Conservation (phyloP, 495 filamentous ascomycete species). For the Neurospora sp. region DNA sequence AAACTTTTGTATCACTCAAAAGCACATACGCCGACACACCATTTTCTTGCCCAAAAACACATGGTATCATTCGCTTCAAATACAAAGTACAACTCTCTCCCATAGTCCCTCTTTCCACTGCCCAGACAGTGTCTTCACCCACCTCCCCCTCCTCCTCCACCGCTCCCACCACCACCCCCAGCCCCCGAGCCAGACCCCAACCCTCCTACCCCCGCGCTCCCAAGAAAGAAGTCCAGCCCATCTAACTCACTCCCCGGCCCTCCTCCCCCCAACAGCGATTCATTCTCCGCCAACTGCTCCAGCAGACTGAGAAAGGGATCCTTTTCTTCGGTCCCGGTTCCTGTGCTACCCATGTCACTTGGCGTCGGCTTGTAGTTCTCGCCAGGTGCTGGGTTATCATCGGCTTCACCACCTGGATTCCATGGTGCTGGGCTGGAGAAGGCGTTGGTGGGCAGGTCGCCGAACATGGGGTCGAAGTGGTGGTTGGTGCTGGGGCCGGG, state of each 20-base stretch:
- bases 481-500: conserved; percentile 12
- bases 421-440: conserved; percentile 35
- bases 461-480: conserved; percentile 50
- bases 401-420: conserved; percentile 6
- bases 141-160: not conserved
- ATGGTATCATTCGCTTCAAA: not conserved
- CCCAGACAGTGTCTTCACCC: not conserved
- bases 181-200: not conserved
- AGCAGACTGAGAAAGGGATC: conserved; percentile 72
- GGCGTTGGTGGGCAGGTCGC: conserved; percentile 34
- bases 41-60: not conserved
- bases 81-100: not conserved
- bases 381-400: too few species aligned
- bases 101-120: not conserved
- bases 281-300: conserved; percentile 73
- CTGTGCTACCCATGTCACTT: conserved; percentile 32
- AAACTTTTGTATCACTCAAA: not conserved
- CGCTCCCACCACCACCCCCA: not conserved
- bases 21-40: not conserved
- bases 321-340: conserved; percentile 45
- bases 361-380: conserved; percentile 25
- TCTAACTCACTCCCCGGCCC: conserved; percentile 47
- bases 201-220: not conserved
- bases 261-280: conserved; percentile 27
- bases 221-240: conserved; percentile 55